Evolutionary conservation across 495 filamentous ascomycete species (phyloP).

Genomic region (Penicillium canescens): DNA sequence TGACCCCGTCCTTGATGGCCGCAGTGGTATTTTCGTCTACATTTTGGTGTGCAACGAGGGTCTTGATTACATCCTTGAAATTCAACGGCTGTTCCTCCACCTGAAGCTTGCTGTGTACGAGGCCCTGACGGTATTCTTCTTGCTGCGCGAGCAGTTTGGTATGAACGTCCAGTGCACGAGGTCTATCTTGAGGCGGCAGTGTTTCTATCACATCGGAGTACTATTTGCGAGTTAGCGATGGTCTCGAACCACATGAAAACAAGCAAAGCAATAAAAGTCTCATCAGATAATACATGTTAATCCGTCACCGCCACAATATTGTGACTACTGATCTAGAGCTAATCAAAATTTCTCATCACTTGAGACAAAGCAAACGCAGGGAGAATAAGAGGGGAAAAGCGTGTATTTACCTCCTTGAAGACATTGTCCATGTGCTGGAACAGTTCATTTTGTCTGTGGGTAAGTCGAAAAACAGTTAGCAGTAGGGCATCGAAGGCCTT

Average conservation of each 20-base stretch:
- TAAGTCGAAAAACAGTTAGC: slow-evolving; percentile 48
- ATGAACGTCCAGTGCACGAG: slow-evolving; percentile 35
- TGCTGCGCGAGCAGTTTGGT: slow-evolving; percentile 32
- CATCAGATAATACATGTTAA: slow-evolving; percentile 55
- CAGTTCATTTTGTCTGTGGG: slow-evolving; percentile 43
- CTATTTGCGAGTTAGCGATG: slow-evolving; percentile 24
- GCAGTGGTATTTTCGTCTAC: slow-evolving; percentile 42
- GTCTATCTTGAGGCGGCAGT: slow-evolving; percentile 27
- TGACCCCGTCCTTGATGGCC: slow-evolving; percentile 42
- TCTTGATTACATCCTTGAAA: slow-evolving; percentile 46
- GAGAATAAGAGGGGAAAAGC: slow-evolving; percentile 7
- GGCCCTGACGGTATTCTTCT: slow-evolving; percentile 31
- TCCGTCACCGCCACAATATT: slow-evolving; percentile 48
- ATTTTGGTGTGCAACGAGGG: slow-evolving; percentile 42
- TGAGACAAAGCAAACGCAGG: slow-evolving; percentile 28
- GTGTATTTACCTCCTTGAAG: slow-evolving; percentile 47
- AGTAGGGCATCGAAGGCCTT: slow-evolving; percentile 51
- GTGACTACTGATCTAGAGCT: slow-evolving; percentile 63
- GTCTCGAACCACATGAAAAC: slow-evolving; percentile 10
- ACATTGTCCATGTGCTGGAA: slow-evolving; percentile 42
- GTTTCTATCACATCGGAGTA: slow-evolving; percentile 24
- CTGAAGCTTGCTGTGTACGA: slow-evolving; percentile 25
- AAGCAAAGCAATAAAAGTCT: slow-evolving; percentile 23
- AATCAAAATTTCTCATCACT: slow-evolving; percentile 54
- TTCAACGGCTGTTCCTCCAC: slow-evolving; percentile 36